Conservation (phyloP, 179 eudicot species). For the Spergularia azorica region DNA sequence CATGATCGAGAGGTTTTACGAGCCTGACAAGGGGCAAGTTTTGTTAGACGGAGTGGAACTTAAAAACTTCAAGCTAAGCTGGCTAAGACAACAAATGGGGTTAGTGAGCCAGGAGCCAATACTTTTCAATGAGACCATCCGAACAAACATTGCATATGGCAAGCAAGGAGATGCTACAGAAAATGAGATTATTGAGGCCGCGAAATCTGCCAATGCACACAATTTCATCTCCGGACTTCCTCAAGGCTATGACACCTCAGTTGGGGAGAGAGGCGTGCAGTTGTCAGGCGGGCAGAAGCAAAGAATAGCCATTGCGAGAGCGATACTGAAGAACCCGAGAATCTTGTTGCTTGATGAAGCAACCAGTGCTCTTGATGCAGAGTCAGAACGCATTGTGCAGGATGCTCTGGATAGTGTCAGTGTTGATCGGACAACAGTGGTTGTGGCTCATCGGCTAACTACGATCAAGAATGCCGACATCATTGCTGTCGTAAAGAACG, state of each 20-base stretch:
- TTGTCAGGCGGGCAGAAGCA: constrained; percentile 54
- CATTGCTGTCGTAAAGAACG: constrained; percentile 47
- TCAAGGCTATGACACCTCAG: constrained; percentile 46
- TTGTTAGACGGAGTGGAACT: constrained; percentile 40
- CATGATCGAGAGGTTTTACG: constrained; percentile 48
- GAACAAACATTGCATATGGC: constrained; percentile 48
- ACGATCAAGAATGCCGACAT: constrained; percentile 46
- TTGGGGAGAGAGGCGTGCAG: constrained; percentile 51
- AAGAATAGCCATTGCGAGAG: constrained; percentile 49
- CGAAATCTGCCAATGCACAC: constrained; percentile 43
- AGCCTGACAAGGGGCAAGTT: constrained; percentile 37
- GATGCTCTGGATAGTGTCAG: constrained; percentile 45
- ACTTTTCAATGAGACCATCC: constrained; percentile 50
- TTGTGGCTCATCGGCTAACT: constrained; percentile 47
- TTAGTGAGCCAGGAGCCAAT: constrained; percentile 53
- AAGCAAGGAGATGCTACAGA: constrained; percentile 44
- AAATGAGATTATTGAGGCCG: constrained; percentile 42
- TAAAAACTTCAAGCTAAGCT: constrained; percentile 40
- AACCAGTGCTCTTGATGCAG: constrained; percentile 51
- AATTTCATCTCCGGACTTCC: constrained; percentile 48
- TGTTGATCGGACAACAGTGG: constrained; percentile 48
- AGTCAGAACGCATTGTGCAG: constrained; percentile 46
- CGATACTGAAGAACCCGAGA: constrained; percentile 43
- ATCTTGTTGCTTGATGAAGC: constrained; percentile 50
- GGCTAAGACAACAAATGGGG: constrained; percentile 54